A percentile compares a stretch with the other conserved stretches of the same genome.
Evolutionary conservation across 2,329 filamentous ascomycete species (phyloP).

Genomic region (Xylariaceae sp.): DNA sequence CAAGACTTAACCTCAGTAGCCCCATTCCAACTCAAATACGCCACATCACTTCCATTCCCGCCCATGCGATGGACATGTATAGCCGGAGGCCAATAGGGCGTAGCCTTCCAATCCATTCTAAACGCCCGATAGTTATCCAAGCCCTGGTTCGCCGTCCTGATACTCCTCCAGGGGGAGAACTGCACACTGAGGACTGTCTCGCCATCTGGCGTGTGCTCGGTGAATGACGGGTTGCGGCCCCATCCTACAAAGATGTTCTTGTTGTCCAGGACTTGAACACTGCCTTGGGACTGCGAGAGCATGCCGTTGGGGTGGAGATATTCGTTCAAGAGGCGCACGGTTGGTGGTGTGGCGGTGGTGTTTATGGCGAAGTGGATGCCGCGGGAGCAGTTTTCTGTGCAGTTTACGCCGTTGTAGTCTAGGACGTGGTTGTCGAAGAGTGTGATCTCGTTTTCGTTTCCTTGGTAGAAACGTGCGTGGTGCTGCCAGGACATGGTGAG

Average conservation of each 20-base stretch:
- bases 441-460: slow-evolving; percentile 10
- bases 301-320: slow-evolving; percentile 13
- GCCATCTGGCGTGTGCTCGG: slow-evolving; percentile 4
- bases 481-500: slow-evolving; percentile 17
- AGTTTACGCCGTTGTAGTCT: slow-evolving; percentile 5
- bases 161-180: slow-evolving; percentile 12
- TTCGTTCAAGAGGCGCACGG: slow-evolving; percentile 11
- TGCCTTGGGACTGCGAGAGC: slow-evolving; percentile 3
- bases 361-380: slow-evolving; percentile 11
- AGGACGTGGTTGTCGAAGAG: slow-evolving; percentile 17
- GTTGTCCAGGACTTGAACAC: slow-evolving; percentile 2
- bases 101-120: slow-evolving; percentile 13
- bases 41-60: slow-evolving; percentile 1
- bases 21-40: slow-evolving; percentile 15
- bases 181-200: slow-evolving; percentile 11
- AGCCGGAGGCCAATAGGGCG: slow-evolving; percentile 13
- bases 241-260: slow-evolving; percentile 7
- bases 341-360: slow-evolving; percentile 2
- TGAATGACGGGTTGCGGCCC: slow-evolving; percentile 9
- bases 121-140: slow-evolving; percentile 14
- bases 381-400: slow-evolving; percentile 12
- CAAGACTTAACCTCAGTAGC: slow-evolving; percentile 15
- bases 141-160: slow-evolving; percentile 3
- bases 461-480: slow-evolving; percentile 12
- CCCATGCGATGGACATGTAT: background rate